Percentiles rank a stretch among this genome's conserved stretches.
Conservation (phyloP, 2,329 filamentous ascomycete species). For the Paecilomyces fulvus region DNA sequence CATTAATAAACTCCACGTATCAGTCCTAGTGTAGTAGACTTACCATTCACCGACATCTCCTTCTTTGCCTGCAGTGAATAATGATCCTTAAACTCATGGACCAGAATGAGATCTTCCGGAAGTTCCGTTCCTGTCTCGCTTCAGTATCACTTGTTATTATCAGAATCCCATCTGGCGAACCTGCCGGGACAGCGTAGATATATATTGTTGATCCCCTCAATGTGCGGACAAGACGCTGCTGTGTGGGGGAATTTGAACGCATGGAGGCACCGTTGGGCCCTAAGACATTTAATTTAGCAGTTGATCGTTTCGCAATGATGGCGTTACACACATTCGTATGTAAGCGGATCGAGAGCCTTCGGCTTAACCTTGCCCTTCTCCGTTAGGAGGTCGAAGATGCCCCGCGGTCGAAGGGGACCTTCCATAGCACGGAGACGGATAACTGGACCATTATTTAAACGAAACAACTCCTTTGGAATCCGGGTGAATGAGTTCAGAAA, state of each 20-base stretch:
- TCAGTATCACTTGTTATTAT: not conserved
- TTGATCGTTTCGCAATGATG: too few species aligned
- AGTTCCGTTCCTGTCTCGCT: slow-evolving; percentile 4
- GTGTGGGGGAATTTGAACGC: slow-evolving; percentile 1
- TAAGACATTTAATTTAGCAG: not conserved
- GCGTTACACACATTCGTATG: slow-evolving; percentile 9
- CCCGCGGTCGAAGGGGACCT: slow-evolving; percentile 4
- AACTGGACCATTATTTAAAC: slow-evolving; percentile 10
- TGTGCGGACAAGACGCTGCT: not conserved
- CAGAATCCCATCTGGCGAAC: not conserved
- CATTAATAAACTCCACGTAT: not conserved
- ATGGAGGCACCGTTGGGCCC: slow-evolving; percentile 4
- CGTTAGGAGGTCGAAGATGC: slow-evolving; percentile 12
- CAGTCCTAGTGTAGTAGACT: not conserved
- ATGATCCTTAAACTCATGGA: slow-evolving; percentile 16
- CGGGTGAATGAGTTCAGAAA: slow-evolving; percentile 7
- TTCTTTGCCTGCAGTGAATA: slow-evolving; percentile 13
- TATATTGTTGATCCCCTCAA: not conserved
- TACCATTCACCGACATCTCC: slow-evolving; percentile 9
- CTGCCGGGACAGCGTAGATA: not conserved
- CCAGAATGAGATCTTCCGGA: slow-evolving; percentile 14
- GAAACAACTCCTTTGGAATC: slow-evolving; percentile 12
- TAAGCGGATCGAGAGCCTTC: slow-evolving; percentile 10
- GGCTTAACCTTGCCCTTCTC: slow-evolving; percentile 9
- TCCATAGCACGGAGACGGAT: slow-evolving; percentile 9